These are phyloP conservation scores for Rhizomucor miehei DNA, from an alignment of 371 early-diverging fungal species.

Conservation along the genomic window DNA sequence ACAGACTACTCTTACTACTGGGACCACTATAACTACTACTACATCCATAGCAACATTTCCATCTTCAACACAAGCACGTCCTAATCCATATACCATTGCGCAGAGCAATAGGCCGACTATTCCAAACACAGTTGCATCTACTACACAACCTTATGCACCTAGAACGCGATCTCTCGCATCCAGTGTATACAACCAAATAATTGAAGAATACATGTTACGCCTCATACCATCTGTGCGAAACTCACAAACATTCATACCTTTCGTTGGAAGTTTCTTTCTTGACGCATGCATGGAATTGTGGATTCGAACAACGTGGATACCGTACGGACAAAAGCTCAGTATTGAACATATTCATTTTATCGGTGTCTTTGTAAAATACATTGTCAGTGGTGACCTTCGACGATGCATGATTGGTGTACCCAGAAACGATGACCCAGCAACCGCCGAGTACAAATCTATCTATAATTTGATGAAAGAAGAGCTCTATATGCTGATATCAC, in stretches of 20 bases:
- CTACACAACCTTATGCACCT: background rate
- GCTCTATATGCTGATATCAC: slow-evolving; percentile 28
- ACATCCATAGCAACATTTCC: background rate
- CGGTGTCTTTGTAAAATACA: slow-evolving; percentile 20
- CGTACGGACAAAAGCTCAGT: slow-evolving; percentile 13
- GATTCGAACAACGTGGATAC: slow-evolving; percentile 31
- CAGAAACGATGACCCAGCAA: slow-evolving; percentile 1
- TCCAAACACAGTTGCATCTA: slow-evolving; percentile 3
- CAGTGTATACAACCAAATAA: slow-evolving; percentile 18
- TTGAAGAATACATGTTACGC: slow-evolving; percentile 17
- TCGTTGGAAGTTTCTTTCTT: slow-evolving; percentile 21
- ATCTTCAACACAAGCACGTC: background rate
- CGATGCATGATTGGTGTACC: background rate
- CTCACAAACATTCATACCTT: background rate
- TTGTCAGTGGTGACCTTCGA: slow-evolving; percentile 25
- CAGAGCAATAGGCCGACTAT: no score
- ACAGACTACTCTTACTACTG: no score
- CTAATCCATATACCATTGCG: background rate
- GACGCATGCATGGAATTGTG: slow-evolving; percentile 33
- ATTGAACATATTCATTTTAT: slow-evolving; percentile 21
- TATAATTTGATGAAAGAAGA: slow-evolving; percentile 22
- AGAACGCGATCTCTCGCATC: slow-evolving; percentile 9
- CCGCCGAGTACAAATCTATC: slow-evolving; percentile 7
- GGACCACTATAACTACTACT: background rate
- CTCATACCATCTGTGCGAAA: slow-evolving; percentile 14